These are phyloP conservation scores for Colletotrichum scovillei DNA, from an alignment of 2,329 filamentous ascomycete species.

Conservation along the genomic window DNA sequence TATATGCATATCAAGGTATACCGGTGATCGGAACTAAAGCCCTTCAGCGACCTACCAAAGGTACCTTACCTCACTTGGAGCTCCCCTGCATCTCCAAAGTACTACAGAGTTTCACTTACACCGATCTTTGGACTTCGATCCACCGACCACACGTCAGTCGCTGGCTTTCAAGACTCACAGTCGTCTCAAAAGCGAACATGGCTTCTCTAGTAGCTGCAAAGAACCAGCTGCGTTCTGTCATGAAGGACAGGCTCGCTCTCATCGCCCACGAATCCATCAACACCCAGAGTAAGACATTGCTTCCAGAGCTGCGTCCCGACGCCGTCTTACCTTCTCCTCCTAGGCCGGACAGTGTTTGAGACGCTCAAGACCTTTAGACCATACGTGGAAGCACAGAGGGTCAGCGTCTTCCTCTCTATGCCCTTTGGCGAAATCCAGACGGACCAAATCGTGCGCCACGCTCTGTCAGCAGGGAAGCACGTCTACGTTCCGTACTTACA, in stretches of 20 bases:
- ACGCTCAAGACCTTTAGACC: conserved; percentile 75
- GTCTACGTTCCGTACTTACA: conserved; percentile 95
- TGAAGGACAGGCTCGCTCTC: conserved; percentile 73
- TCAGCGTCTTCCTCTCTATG: conserved; percentile 96
- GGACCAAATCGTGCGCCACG: conserved; percentile 82
- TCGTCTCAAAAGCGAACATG: conserved; percentile 50
- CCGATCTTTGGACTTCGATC: neutral
- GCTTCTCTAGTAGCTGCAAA: conserved; percentile 75
- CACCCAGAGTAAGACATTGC: conserved; percentile 74
- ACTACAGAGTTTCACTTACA: neutral
- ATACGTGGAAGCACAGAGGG: conserved; percentile 78
- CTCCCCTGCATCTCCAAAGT: neutral
- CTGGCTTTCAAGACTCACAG: neutral
- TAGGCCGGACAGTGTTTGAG: conserved; percentile 75
- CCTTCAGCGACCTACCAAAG: neutral
- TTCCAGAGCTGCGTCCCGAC: too few species aligned
- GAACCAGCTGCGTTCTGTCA: conserved; percentile 76
- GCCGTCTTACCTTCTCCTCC: conserved; percentile 1
- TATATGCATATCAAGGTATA: neutral
- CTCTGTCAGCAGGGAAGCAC: conserved; percentile 79
- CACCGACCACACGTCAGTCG: neutral
- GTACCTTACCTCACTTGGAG: neutral
- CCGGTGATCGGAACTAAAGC: neutral
- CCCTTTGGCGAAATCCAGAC: conserved; percentile 88
- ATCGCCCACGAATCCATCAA: conserved; percentile 72